phyloP scores from a whole-genome alignment of 169 alveolate genomes.

The Cryptosporidium felis region DNA sequence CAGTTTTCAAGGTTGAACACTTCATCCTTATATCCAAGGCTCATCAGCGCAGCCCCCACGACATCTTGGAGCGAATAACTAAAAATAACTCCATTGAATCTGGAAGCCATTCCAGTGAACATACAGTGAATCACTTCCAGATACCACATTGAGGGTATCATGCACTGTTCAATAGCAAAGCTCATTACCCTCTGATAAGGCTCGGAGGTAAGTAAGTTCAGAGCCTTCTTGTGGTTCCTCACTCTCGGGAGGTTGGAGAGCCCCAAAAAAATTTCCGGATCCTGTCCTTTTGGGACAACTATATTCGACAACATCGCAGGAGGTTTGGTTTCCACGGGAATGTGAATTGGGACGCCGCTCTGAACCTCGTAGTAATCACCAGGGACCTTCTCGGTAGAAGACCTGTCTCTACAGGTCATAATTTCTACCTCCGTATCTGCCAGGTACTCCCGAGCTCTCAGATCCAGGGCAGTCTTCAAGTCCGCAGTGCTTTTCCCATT shows the following conservation, averaged over 20 bases:
- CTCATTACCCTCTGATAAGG: conserved; percentile 63
- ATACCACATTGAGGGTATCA: conserved; percentile 66
- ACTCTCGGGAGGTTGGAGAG: conserved; percentile 8
- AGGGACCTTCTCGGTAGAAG: background rate
- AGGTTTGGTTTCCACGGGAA: conserved; percentile 1
- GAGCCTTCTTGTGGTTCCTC: background rate
- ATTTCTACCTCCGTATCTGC: background rate
- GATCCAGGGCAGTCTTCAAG: background rate
- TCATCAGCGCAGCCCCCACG: conserved; percentile 48
- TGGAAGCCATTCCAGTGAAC: conserved; percentile 27
- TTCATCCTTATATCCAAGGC: conserved; percentile 40
- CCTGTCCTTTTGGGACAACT: too few relatives aligned
- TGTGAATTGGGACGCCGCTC: conserved; percentile 13
- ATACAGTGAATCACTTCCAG: conserved; percentile 60
- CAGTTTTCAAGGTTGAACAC: conserved; percentile 30
- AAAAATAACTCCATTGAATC: background rate
- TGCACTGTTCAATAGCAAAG: conserved; percentile 49
- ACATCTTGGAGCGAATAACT: conserved; percentile 57
- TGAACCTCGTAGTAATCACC: background rate
- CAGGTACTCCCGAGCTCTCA: background rate
- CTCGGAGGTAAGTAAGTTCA: conserved; percentile 4
- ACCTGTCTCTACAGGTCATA: background rate
- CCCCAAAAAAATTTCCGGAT: too few relatives aligned
- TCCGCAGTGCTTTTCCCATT: background rate
- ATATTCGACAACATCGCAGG: background rate